Evolutionary conservation across 805 yeast genomes (phyloP).

Genomic region (Candida sphagnicola): DNA sequence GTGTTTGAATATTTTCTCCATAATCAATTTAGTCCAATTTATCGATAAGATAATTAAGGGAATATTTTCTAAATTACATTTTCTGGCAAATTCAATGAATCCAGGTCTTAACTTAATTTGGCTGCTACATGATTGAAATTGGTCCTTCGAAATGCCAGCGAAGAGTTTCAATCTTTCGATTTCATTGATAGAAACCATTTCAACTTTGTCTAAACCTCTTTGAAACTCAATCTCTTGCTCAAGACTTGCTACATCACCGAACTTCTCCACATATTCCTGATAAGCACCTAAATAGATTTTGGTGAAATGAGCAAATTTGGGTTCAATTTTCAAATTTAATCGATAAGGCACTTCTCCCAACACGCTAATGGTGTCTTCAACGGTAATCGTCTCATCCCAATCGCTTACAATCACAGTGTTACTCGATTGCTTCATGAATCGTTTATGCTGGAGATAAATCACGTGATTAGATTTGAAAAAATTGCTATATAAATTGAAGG

Average conservation of each 20-base stretch:
- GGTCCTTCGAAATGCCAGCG: slow-evolving; percentile 29
- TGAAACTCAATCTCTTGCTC: slow-evolving; percentile 45
- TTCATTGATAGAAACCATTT: slow-evolving; percentile 44
- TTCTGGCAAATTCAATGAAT: slow-evolving; percentile 29
- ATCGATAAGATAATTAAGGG: slow-evolving; percentile 51
- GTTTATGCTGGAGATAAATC: too few species aligned
- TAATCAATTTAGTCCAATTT: slow-evolving; percentile 56
- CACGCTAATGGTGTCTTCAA: slow-evolving; percentile 48
- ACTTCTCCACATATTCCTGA: slow-evolving; percentile 21
- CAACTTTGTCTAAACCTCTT: slow-evolving; percentile 41
- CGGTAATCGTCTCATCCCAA: slow-evolving; percentile 67
- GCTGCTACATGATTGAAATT: slow-evolving; percentile 30
- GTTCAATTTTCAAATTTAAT: slow-evolving; percentile 30
- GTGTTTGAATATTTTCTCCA: slow-evolving; percentile 25
- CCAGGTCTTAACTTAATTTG: slow-evolving; percentile 38
- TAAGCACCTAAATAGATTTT: slow-evolving; percentile 37
- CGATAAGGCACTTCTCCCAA: slow-evolving; percentile 48
- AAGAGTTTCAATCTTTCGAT: slow-evolving; percentile 38
- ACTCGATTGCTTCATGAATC: background rate
- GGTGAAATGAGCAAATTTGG: slow-evolving; percentile 42
- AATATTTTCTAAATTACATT: slow-evolving; percentile 14
- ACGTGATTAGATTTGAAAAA: background rate
- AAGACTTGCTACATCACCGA: slow-evolving; percentile 18
- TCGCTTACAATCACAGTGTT: slow-evolving; percentile 40
- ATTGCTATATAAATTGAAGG: background rate